Percentiles rank a stretch among this genome's conserved stretches.
Evolutionary conservation across 805 yeast species (phyloP).

Genomic region (Lipomyces japonicus): DNA sequence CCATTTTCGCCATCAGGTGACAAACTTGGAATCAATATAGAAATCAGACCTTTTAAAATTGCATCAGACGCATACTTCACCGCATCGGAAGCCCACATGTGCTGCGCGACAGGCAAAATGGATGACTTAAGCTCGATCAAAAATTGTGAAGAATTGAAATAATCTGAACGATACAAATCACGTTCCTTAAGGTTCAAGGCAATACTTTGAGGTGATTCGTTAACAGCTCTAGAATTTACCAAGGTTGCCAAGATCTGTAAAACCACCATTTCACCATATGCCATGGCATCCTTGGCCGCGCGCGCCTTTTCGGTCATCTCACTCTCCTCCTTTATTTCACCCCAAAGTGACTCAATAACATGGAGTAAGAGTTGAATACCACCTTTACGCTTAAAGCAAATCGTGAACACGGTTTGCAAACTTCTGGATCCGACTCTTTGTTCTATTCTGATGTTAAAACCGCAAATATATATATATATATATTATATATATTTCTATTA

Average conservation of each 20-base stretch:
- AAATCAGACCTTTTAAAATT: constrained; percentile 12
- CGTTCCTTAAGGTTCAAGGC: constrained; percentile 29
- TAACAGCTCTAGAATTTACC: constrained; percentile 31
- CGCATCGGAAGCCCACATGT: constrained; percentile 22
- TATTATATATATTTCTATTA: background rate
- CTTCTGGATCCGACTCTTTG: constrained; percentile 17
- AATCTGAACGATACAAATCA: constrained; percentile 24
- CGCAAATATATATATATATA: too few species aligned
- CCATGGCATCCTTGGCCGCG: constrained; percentile 24
- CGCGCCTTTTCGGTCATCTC: constrained; percentile 11
- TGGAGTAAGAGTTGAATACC: constrained; percentile 32
- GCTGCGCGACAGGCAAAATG: constrained; percentile 24
- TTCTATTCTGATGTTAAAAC: constrained; percentile 9
- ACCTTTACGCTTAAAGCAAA: constrained; percentile 34
- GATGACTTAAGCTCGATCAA: constrained; percentile 34
- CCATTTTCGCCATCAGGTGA: constrained; percentile 23
- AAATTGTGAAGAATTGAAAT: constrained; percentile 34
- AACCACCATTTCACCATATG: constrained; percentile 28
- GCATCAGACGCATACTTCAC: constrained; percentile 9
- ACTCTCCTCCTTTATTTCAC: constrained; percentile 7
- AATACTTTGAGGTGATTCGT: constrained; percentile 33
- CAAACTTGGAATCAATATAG: constrained; percentile 19
- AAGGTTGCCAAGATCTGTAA: constrained; percentile 31
- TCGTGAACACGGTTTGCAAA: constrained; percentile 29
- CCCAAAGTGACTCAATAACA: constrained; percentile 27